phyloP scores from a whole-genome alignment of 1,284 basidiomycete genomes.

The Apiotrichum sp. region DNA sequence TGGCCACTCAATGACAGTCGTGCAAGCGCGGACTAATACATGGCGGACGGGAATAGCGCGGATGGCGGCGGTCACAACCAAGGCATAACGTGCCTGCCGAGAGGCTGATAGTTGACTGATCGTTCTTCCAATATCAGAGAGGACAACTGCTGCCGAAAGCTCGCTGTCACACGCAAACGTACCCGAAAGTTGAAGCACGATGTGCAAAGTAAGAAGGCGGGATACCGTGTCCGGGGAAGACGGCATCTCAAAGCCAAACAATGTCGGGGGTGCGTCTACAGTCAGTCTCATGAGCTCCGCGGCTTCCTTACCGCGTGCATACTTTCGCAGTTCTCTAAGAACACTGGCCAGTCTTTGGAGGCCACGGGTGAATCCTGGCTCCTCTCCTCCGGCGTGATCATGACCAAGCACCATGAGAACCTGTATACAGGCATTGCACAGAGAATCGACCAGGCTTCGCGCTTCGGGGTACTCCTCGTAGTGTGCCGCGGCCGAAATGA shows the following conservation, averaged over 20 bases:
- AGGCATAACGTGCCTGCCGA: conserved; percentile 13
- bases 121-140: conserved; percentile 12
- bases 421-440: conserved; percentile 15
- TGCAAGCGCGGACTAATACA: conserved; percentile 15
- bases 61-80: conserved; percentile 6
- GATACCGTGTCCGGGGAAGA: neutral
- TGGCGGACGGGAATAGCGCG: neutral
- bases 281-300: neutral
- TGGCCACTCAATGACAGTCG: conserved; percentile 8
- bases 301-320: conserved; percentile 24
- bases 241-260: conserved; percentile 20
- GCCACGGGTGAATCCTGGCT: conserved; percentile 20
- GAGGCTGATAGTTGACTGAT: neutral
- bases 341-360: conserved; percentile 15
- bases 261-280: neutral
- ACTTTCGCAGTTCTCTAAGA: conserved; percentile 20
- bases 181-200: conserved; percentile 10
- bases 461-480: conserved; percentile 10
- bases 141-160: conserved; percentile 8
- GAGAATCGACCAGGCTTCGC: conserved; percentile 8
- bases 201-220: conserved; percentile 17
- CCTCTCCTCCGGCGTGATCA: conserved; percentile 7
- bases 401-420: conserved; percentile 20
- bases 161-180: conserved; percentile 13
- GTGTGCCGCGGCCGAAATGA: conserved; percentile 27